Evolutionary conservation across 2,329 filamentous ascomycete species (phyloP), one percentile per base, ranked within the genome.

Genomic region (Celoporthe dispersa): DNA sequence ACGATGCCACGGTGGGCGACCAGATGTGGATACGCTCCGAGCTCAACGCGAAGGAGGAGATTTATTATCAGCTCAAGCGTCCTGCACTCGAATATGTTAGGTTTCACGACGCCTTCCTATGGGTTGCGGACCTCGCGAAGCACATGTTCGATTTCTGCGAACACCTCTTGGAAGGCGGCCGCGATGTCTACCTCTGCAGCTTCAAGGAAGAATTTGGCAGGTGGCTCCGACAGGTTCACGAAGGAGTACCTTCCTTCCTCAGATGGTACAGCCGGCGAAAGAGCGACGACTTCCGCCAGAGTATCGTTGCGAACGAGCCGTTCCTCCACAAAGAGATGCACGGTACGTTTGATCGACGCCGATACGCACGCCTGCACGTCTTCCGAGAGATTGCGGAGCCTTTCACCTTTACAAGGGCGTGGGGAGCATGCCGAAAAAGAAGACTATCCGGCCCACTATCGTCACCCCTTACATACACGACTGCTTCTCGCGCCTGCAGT

Each of bases 41-140:
- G 0, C 66, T 80, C 0, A 86, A 87, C 67, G 78, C 75, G 0
- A 75, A 75, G 0, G 76, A 73, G 76, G 75, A 22, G 71, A 77
- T 93, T 0, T 95, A 90, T 82, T 96, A 94, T 75, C 84, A 84
- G 12, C 78, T 97, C 0, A 77, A 77, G 2, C 77, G 67, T 0
- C 91, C 93, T 0, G 82, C 88, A 0, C 37, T 72, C 0, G 88
- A 90, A 51, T 97, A 96, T 75, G 72, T 71, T 14, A 80, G 88
- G 1, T 94, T 90, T 74, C 86, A 90, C 70, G 64, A 79, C 0
- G 84, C 87, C 0, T 95, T 94, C 71, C 70, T 90, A 0, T 96
- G 92, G 92, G 79, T 94, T 0, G 90, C 88, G 0, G 85, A 91
- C 66, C 81, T 96, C 0, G 84, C 87, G 0, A 95, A 94, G 75